A percentile compares a stretch with the other conserved stretches of the same genome.
phyloP scores from a whole-genome alignment of 352 stramenopile species.

The Phytophthora aleatoria region DNA sequence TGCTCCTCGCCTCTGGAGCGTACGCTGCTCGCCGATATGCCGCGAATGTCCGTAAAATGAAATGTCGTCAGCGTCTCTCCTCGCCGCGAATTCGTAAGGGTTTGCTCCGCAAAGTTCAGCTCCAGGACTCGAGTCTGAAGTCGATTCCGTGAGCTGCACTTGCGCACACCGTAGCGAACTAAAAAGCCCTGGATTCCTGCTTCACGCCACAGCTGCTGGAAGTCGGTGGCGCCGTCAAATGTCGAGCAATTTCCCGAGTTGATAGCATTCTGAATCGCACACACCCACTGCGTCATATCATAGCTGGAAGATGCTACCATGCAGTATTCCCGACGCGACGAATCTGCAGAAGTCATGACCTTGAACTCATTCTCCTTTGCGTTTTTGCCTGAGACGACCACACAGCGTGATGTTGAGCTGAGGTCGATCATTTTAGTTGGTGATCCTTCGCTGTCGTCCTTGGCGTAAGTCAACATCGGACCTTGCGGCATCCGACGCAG shows the following conservation, averaged over 20 bases:
- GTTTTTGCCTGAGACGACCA: conserved; percentile 58
- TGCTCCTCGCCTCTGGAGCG: conserved; percentile 59
- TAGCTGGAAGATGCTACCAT: conserved; percentile 71
- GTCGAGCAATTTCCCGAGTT: conserved; percentile 78
- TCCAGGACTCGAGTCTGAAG: conserved; percentile 86
- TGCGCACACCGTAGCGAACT: conserved; percentile 83
- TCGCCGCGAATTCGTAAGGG: conserved; percentile 77
- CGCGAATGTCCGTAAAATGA: conserved; percentile 71
- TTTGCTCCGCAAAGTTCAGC: conserved; percentile 88
- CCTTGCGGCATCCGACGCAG: conserved; percentile 77
- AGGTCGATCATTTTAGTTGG: conserved; percentile 75
- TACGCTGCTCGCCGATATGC: conserved; percentile 47
- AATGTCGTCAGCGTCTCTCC: conserved; percentile 80
- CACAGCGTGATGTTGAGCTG: conserved; percentile 75
- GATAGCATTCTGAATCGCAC: conserved; percentile 81
- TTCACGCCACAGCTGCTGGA: conserved; percentile 81
- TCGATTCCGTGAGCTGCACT: conserved; percentile 77
- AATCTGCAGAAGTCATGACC: conserved; percentile 78
- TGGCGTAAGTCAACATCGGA: conserved; percentile 78
- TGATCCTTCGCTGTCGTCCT: conserved; percentile 57
- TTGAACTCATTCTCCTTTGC: conserved; percentile 78
- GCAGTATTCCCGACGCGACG: conserved; percentile 63
- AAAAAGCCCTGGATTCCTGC: conserved; percentile 81
- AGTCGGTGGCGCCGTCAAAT: conserved; percentile 72
- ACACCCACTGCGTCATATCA: conserved; percentile 85